Evolutionary conservation across 495 filamentous ascomycete species (phyloP).

Genomic region (Hyaloscypha finlandica): DNA sequence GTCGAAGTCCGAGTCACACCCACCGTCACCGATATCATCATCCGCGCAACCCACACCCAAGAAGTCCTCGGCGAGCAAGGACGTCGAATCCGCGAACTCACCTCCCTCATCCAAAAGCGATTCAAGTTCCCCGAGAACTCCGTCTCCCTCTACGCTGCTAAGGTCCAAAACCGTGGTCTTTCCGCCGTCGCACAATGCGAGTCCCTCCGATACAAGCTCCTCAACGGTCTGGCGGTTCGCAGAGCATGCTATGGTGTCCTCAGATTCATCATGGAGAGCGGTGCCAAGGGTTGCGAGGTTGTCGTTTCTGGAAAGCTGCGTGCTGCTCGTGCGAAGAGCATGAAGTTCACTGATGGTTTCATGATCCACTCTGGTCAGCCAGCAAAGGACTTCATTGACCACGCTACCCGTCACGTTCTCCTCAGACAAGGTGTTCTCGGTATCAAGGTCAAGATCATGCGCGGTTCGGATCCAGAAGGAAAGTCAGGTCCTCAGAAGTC

Average conservation of each 20-base stretch:
- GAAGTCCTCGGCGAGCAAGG: constrained; percentile 99
- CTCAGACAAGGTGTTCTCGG: constrained; percentile 98
- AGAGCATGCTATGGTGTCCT: constrained; percentile 99
- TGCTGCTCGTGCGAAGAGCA: constrained; percentile 98
- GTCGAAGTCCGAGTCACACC: constrained; percentile 99
- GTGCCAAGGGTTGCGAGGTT: constrained; percentile 99
- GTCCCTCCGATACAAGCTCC: constrained; percentile 98
- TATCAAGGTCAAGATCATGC: constrained; percentile 99
- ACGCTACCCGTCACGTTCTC: constrained; percentile 96
- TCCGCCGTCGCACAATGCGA: constrained; percentile 99
- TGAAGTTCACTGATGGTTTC: constrained; percentile 99
- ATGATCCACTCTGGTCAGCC: constrained; percentile 99
- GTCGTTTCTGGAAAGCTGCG: constrained; percentile 98
- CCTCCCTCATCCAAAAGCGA: constrained; percentile 99
- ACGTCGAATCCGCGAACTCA: constrained; percentile 99
- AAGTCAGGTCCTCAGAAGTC: constrained; percentile 96
- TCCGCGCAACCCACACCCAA: constrained; percentile 99
- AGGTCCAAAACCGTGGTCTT: constrained; percentile 99
- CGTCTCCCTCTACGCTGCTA: constrained; percentile 98
- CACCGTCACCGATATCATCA: constrained; percentile 99
- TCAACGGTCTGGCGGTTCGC: constrained; percentile 97
- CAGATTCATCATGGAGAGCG: constrained; percentile 99
- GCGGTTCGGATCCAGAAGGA: constrained; percentile 98
- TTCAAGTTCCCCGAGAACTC: constrained; percentile 99
- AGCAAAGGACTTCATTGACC: constrained; percentile 99